A percentile compares a stretch with the other conserved stretches of the same genome.
Conservation (phyloP, 2,329 filamentous ascomycete species). For the Apiospora koreana region DNA sequence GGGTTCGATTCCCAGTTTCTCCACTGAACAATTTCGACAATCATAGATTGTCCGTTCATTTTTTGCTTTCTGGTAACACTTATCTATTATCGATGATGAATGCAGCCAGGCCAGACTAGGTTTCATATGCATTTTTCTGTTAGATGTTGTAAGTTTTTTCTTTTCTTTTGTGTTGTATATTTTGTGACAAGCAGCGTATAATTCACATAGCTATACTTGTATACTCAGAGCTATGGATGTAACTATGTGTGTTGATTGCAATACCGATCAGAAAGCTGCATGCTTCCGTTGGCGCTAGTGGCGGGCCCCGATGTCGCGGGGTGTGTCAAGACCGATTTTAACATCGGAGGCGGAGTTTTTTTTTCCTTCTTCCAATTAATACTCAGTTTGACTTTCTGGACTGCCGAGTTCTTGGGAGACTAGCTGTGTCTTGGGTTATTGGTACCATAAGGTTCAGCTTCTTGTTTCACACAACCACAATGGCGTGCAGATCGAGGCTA, state of each 20-base stretch:
- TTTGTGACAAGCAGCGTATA: not conserved
- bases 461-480: not conserved
- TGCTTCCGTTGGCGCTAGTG: not conserved
- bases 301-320: constrained; percentile 1
- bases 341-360: not conserved
- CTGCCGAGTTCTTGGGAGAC: not conserved
- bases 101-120: too few species aligned
- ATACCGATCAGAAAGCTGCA: not conserved
- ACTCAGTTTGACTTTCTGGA: not conserved
- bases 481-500: constrained; percentile 26
- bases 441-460: not conserved
- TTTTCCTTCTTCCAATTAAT: not conserved
- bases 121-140: too few species aligned
- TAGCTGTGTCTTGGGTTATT: not conserved
- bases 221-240: too few species aligned
- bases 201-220: too few species aligned
- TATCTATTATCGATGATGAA: too few species aligned
- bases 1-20: not conserved
- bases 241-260: not conserved
- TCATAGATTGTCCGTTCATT: not conserved
- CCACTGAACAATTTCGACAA: not conserved
- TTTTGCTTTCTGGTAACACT: too few species aligned
- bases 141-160: too few species aligned
- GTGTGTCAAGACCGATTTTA: not conserved
- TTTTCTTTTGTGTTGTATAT: not conserved